These are phyloP conservation scores for Zygotorulaspora sp. DNA, from an alignment of 805 yeast species.

Conservation along the genomic window DNA sequence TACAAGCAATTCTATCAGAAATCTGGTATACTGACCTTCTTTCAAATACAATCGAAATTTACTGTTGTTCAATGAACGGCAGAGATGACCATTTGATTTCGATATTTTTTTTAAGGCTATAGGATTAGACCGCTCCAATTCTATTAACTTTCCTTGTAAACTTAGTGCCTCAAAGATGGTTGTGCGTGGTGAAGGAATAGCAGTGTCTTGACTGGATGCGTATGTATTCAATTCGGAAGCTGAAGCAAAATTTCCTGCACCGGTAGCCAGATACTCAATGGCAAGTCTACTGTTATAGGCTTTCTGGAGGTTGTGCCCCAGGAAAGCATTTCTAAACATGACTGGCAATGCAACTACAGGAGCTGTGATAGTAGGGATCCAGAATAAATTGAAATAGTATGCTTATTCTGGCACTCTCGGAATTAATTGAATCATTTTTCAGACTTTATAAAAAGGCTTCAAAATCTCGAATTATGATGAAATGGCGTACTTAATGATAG, in stretches of 20 bases:
- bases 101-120: neutral
- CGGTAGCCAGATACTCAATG: constrained; percentile 8
- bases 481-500: too few relatives aligned
- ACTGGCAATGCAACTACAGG: neutral
- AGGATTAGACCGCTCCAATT: constrained; percentile 2
- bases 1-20: constrained; percentile 13
- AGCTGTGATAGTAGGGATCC: neutral
- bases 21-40: constrained; percentile 9
- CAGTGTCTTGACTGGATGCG: neutral
- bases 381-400: too few relatives aligned
- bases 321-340: constrained; percentile 11
- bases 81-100: neutral
- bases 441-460: too few relatives aligned
- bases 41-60: constrained; percentile 10
- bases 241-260: constrained; percentile 3
- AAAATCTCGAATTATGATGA: too few relatives aligned
- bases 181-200: neutral
- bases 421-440: too few relatives aligned
- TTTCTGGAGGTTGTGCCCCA: constrained; percentile 7
- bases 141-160: constrained; percentile 3
- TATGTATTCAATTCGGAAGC: constrained; percentile 1
- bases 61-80: neutral
- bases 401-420: too few relatives aligned
- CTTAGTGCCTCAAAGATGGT: neutral
- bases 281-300: constrained; percentile 15